Percentiles rank a stretch among this genome's conserved stretches.
These are phyloP conservation scores for Athelia psychrophila DNA, from an alignment of 1,284 basidiomycete genomes.

Conservation along the genomic window DNA sequence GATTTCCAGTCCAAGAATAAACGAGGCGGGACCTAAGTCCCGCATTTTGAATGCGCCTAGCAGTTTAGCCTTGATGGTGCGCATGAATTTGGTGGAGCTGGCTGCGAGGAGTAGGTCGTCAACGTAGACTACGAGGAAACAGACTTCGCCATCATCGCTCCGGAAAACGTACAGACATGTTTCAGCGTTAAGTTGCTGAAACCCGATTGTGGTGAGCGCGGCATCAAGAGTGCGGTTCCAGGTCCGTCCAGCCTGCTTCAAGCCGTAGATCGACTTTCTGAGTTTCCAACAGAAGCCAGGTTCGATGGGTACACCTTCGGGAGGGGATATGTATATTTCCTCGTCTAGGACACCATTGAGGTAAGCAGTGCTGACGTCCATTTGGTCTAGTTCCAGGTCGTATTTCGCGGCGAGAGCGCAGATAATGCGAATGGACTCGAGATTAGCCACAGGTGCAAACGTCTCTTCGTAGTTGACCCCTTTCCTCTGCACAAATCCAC, in stretches of 20 bases:
- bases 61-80: slow-evolving; percentile 14
- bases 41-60: slow-evolving; percentile 24
- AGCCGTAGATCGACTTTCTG: slow-evolving; percentile 22
- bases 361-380: slow-evolving; percentile 32
- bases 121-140: slow-evolving; percentile 19
- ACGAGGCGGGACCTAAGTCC: slow-evolving; percentile 23
- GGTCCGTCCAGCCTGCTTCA: slow-evolving; percentile 25
- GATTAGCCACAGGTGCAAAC: slow-evolving; percentile 32
- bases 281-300: slow-evolving; percentile 17
- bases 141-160: slow-evolving; percentile 8
- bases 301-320: slow-evolving; percentile 24
- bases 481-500: slow-evolving; percentile 38
- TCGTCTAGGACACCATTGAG: slow-evolving; percentile 23
- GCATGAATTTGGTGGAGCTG: slow-evolving; percentile 11
- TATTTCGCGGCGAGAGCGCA: slow-evolving; percentile 26
- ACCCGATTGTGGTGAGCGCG: slow-evolving; percentile 13
- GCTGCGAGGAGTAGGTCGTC: slow-evolving; percentile 18
- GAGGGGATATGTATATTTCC: slow-evolving; percentile 30
- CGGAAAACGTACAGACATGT: slow-evolving; percentile 18
- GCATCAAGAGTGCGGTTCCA: slow-evolving; percentile 24
- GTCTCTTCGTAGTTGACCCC: slow-evolving; percentile 41
- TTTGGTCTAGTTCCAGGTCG: slow-evolving; percentile 27
- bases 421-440: slow-evolving; percentile 26
- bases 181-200: slow-evolving; percentile 15
- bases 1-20: slow-evolving; percentile 28